Conservation (phyloP, 768 basidiomycete genomes). For the Hemileccinum impolitum region DNA sequence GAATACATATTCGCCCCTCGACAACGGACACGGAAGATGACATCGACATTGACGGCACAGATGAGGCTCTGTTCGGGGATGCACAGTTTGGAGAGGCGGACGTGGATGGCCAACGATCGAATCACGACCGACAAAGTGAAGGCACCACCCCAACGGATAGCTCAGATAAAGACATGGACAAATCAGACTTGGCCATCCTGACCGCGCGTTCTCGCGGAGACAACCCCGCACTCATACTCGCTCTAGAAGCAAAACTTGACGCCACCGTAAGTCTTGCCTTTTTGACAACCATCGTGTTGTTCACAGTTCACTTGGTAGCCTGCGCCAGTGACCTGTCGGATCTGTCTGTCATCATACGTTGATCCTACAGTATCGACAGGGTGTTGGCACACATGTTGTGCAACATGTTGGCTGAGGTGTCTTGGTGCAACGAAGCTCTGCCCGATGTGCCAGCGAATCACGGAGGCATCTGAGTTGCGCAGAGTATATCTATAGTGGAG, state of each 20-base stretch:
- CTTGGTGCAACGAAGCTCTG: conserved; percentile 79
- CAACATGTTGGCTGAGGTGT: conserved; percentile 82
- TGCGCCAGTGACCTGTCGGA: conserved; percentile 51
- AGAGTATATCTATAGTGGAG: conserved; percentile 60
- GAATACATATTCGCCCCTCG: conserved; percentile 63
- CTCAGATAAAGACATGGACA: conserved; percentile 38
- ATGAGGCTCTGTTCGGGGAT: conserved; percentile 60
- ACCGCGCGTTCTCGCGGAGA: conserved; percentile 49
- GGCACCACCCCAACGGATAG: not conserved
- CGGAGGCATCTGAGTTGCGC: conserved; percentile 68
- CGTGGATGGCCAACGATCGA: conserved; percentile 30
- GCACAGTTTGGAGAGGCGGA: conserved; percentile 78
- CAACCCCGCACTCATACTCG: conserved; percentile 43
- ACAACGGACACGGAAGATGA: conserved; percentile 73
- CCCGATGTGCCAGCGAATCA: conserved; percentile 86
- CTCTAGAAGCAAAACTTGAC: conserved; percentile 61
- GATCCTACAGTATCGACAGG: conserved; percentile 81
- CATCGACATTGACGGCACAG: conserved; percentile 77
- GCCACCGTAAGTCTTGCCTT: conserved; percentile 46
- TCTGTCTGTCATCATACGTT: conserved; percentile 73
- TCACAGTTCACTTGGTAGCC: conserved; percentile 14
- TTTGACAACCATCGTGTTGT: conserved; percentile 30
- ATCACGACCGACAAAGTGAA: conserved; percentile 37
- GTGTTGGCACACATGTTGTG: conserved; percentile 86
- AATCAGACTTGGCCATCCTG: conserved; percentile 47